Conservation (phyloP, 345 rosid species). For the Arabis hirsuta region DNA sequence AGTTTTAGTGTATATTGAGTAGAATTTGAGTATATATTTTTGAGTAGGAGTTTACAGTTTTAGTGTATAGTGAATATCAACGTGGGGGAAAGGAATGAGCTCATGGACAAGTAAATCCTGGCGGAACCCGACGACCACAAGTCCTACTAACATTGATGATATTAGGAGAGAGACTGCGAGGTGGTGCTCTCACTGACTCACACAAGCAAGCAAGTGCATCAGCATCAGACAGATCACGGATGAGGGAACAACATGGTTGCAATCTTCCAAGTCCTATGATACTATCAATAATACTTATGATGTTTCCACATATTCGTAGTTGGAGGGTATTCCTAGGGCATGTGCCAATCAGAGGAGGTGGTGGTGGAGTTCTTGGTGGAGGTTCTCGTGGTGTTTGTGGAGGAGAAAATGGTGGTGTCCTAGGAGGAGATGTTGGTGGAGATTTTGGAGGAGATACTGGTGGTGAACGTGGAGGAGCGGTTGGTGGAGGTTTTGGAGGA, state of each 20-base stretch:
- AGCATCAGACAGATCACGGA: constrained; percentile 20
- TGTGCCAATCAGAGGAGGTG: constrained; percentile 18
- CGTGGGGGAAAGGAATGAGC: not conserved
- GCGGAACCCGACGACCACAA: constrained; percentile 29
- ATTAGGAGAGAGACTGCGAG: constrained; percentile 1
- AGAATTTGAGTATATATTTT: not conserved
- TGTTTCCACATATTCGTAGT: constrained; percentile 21
- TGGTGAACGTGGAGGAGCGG: not conserved
- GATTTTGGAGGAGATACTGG: not conserved
- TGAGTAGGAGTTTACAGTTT: not conserved
- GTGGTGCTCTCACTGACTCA: constrained; percentile 32
- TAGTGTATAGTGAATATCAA: not conserved
- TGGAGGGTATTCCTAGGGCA: constrained; percentile 22
- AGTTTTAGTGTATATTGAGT: not conserved
- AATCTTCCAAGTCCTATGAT: not conserved
- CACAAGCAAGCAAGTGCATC: constrained; percentile 37
- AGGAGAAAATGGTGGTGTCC: not conserved
- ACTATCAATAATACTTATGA: not conserved
- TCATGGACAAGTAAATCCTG: constrained; percentile 32
- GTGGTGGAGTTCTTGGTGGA: constrained; percentile 6
- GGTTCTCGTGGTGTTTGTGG: constrained; percentile 2
- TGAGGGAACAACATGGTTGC: constrained; percentile 33
- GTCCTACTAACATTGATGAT: constrained; percentile 1
- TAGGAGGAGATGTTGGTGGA: not conserved
- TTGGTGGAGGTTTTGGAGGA: not conserved